Percentiles rank a stretch among this genome's conserved stretches.
Conservation (phyloP, 129 eudicot genomes). For the Gnaphalium uliginosum region DNA sequence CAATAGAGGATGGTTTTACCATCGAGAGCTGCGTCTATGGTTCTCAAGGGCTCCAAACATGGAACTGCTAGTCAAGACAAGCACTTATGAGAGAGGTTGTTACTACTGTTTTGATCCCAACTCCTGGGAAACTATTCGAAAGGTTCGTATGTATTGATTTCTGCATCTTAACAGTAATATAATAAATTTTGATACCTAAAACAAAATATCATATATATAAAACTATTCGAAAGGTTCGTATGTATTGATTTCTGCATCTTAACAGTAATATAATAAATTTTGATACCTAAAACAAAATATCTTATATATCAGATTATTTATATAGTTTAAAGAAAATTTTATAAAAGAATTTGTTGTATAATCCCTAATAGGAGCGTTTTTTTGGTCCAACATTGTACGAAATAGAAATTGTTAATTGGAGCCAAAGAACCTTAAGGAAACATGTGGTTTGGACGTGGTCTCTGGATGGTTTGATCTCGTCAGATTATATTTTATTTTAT, state of each 20-base stretch:
- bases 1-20: constrained; percentile 85
- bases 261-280: neutral
- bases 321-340: neutral
- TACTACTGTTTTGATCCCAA: constrained; percentile 84
- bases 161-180: neutral
- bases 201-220: neutral
- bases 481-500: neutral
- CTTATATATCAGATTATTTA: neutral
- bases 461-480: neutral
- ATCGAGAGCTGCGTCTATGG: constrained; percentile 65
- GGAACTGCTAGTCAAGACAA: constrained; percentile 69
- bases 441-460: neutral
- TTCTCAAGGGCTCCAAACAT: constrained; percentile 61
- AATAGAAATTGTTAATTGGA: neutral
- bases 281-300: neutral
- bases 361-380: neutral
- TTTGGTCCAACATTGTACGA: neutral
- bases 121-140: constrained; percentile 70
- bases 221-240: constrained; percentile 63
- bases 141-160: constrained; percentile 43
- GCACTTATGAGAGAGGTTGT: constrained; percentile 74
- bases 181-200: neutral
- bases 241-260: neutral
- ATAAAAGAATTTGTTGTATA: neutral
- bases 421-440: neutral